Evolutionary conservation across 169 alveolate genomes (phyloP), one percentile per base, ranked within the genome.

Genomic region (Babesia bovis): DNA sequence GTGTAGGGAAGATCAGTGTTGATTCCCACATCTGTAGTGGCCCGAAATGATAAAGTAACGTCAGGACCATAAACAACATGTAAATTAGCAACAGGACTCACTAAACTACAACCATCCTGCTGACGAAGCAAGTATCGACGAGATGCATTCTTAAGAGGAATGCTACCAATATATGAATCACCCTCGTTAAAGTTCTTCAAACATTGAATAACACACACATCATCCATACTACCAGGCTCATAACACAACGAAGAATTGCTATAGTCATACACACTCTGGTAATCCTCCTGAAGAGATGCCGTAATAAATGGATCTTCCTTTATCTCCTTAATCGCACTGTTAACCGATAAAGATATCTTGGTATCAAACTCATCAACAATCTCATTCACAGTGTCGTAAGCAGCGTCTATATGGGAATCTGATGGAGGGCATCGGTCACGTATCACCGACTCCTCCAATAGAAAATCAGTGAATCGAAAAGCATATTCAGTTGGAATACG

Each of bases 141-240:
- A 40, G 85, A n/a, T 13, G 57, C 65, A 55, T 65, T 76, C 30
- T 57, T 63, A 1, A 76, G 65, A n/a, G 85, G 85, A n/a, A 76
- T 76, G 25, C 50, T 42, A 13, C 68, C 45, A 7, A 56, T 25
- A 35, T 4, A 51, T 26, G 81, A 65, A 3, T 53, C 50, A 21
- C 81, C 85, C 13, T 76, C 85, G 47, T 23, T 49, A 44, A 76
- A 76, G 40, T 49, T 68, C 38, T 76, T 66, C 52, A 76, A 50
- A 66, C 55, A 53, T 17, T 60, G 72, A 25, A 28, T 53, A 6
- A 25, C 7, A 4, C 23, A 12, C 17, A 28, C 52, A 17, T 10
- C 41, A 0, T 15, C 3, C 6, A 2, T 2, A 0, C 12, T 25
- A 3, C 50, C 73, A 10, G 15, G 4, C 12, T 36, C 71, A 7